phyloP scores from a whole-genome alignment of 768 basidiomycete genomes.

The Tulasnella sp. region DNA sequence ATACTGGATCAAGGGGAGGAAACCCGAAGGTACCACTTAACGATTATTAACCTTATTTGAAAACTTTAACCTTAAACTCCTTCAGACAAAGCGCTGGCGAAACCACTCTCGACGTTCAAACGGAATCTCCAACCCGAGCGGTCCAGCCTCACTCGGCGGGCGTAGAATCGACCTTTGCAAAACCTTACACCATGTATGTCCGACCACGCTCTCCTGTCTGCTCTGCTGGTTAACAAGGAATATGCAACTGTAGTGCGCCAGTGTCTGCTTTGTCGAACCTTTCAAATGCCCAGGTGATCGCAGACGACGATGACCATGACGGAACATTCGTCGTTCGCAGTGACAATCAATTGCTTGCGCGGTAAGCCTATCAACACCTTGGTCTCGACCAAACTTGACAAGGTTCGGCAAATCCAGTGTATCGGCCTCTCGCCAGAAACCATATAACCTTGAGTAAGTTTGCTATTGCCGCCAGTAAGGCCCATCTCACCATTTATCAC shows the following conservation, averaged over 20 bases:
- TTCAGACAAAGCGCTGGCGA: neutral
- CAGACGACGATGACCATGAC: slow-evolving; percentile 1
- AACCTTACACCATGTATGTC: slow-evolving; percentile 1
- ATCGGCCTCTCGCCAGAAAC: neutral
- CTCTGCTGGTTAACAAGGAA: neutral
- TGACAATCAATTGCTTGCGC: neutral
- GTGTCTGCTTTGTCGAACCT: neutral
- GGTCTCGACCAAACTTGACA: neutral
- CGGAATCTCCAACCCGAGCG: neutral
- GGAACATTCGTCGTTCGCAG: neutral
- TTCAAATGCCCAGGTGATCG: neutral
- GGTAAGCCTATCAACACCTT: neutral
- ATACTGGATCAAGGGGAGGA: neutral
- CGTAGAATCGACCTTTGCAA: neutral
- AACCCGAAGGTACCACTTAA: neutral
- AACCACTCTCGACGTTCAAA: neutral
- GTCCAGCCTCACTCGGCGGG: neutral
- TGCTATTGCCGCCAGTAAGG: neutral
- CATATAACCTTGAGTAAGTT: neutral
- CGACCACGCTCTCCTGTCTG: neutral
- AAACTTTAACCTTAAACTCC: neutral
- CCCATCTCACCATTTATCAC: neutral
- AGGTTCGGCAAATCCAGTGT: neutral
- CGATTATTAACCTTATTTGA: neutral
- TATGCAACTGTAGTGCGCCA: neutral